Percentiles rank a stretch among this genome's conserved stretches.
Evolutionary conservation across 768 basidiomycete genomes (phyloP).

Genomic region (Daedaleopsis sinensis): DNA sequence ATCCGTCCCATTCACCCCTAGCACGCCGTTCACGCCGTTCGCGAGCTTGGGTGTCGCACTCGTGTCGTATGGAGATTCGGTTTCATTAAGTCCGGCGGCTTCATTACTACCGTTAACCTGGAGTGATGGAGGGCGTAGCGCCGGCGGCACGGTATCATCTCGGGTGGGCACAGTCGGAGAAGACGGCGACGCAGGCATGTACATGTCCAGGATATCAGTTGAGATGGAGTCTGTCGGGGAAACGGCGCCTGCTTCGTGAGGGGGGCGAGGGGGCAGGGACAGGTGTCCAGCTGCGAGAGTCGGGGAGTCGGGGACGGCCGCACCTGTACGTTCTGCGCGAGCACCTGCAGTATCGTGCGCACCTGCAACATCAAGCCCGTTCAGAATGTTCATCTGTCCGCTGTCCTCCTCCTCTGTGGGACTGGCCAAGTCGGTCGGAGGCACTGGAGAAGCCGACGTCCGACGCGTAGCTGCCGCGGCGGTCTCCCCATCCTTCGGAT

Average conservation of each 20-base stretch:
- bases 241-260: neutral
- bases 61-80: neutral
- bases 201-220: neutral
- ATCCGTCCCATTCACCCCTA: neutral
- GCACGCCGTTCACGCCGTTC: neutral
- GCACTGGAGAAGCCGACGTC: neutral
- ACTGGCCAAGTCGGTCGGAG: neutral
- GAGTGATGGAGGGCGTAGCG: neutral
- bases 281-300: neutral
- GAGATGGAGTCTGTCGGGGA: neutral
- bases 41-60: neutral
- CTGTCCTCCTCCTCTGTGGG: neutral
- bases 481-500: neutral
- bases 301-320: neutral
- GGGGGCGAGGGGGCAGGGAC: neutral
- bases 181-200: neutral
- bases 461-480: neutral
- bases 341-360: neutral
- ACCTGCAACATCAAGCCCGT: neutral
- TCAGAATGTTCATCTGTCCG: neutral
- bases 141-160: neutral
- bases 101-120: neutral
- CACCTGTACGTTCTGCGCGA: neutral
- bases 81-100: neutral
- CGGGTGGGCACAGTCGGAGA: neutral